Percentiles rank a stretch among this genome's conserved stretches.
Evolutionary conservation across 495 filamentous ascomycete genomes (phyloP).

Genomic region (Aspergillus steynii): DNA sequence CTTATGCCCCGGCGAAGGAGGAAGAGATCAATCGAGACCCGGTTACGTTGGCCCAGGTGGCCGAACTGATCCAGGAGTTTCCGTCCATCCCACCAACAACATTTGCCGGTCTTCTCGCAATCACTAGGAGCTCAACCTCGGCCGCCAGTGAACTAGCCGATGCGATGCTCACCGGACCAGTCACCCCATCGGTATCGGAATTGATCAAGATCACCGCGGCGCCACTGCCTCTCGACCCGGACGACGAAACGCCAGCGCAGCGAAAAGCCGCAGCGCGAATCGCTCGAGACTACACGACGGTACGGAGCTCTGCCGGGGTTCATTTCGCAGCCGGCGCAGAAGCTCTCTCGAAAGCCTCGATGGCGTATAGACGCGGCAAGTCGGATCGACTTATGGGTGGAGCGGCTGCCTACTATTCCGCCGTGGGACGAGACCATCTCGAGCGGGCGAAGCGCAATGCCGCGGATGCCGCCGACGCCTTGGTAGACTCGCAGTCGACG

Average conservation of each 20-base stretch:
- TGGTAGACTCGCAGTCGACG: slow-evolving; percentile 62
- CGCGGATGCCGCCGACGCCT: slow-evolving; percentile 56
- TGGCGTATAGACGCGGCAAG: slow-evolving; percentile 61
- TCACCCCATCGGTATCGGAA: slow-evolving; percentile 36
- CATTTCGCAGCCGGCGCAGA: slow-evolving; percentile 42
- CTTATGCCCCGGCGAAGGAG: slow-evolving; percentile 27
- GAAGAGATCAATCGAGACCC: slow-evolving; percentile 43
- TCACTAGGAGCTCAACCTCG: slow-evolving; percentile 56
- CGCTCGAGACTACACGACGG: slow-evolving; percentile 27
- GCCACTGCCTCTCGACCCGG: slow-evolving; percentile 31
- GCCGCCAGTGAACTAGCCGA: slow-evolving; percentile 61
- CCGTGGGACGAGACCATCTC: slow-evolving; percentile 55
- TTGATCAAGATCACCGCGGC: slow-evolving; percentile 42
- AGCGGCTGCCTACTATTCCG: slow-evolving; percentile 65
- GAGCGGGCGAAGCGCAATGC: slow-evolving; percentile 43
- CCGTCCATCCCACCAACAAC: slow-evolving; percentile 44
- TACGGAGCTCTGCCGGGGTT: slow-evolving; percentile 31
- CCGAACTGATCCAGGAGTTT: slow-evolving; percentile 57
- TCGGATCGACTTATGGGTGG: slow-evolving; percentile 67
- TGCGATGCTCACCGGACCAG: slow-evolving; percentile 38
- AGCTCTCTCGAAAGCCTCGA: slow-evolving; percentile 60
- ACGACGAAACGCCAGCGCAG: slow-evolving; percentile 24
- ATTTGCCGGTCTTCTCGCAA: slow-evolving; percentile 50
- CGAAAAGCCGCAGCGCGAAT: slow-evolving; percentile 8
- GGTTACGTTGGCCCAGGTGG: slow-evolving; percentile 45